Base-by-base conservation (phyloP, 2,329 filamentous ascomycete genomes). In the Phialophora chinensis region DNA sequence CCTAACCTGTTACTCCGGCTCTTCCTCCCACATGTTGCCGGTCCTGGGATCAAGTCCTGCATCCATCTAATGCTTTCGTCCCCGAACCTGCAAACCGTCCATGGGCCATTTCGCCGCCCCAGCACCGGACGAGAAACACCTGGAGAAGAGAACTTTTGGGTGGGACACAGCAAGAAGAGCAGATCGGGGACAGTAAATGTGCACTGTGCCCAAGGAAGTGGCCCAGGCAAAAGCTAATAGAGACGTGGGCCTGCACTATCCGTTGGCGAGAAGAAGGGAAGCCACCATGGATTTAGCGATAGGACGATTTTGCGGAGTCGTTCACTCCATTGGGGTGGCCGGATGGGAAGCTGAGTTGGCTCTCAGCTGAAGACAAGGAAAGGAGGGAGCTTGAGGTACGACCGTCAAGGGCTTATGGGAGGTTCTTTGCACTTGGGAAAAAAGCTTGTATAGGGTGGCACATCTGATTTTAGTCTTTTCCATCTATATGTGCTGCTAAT, bases 371-470 rank as follows among this genome's bases (percentile, higher is more conserved):
- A 8, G 53, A 8, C 29, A 31, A 10, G 53, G 29, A 17, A 33
- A 29, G n/a, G 52, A 8, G 20, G 25, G 5, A n/a, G 20, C n/a
- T 11, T 35, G 29, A 55, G 27, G n/a, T 33, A 55, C n/a, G 53
- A 55, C 29, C 17, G 29, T 31, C 17, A 55, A 12, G 53, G 6
- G 25, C 4, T 25, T 55, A 31, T 55, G 53, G 53, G 53, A 55
- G 53, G 53, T 14, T 55, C 14, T 55, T 55, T 55, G 53, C 12
- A 29, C 7, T 33, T 55, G 1, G 25, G 29, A 23, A 35, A 55
- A 55, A 55, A 55, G 14, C 29, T 35, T 55, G 53, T n/a, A 55
- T 11, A 35, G 27, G 53, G 53, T 4, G 53, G 53, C 53, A 55
- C 29, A 55, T 35, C 49, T 52, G 49, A 27, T 27, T 52, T 52